These are phyloP conservation scores for Botryotinia globosa DNA, from an alignment of 2,329 filamentous ascomycete species.

Conservation along the genomic window DNA sequence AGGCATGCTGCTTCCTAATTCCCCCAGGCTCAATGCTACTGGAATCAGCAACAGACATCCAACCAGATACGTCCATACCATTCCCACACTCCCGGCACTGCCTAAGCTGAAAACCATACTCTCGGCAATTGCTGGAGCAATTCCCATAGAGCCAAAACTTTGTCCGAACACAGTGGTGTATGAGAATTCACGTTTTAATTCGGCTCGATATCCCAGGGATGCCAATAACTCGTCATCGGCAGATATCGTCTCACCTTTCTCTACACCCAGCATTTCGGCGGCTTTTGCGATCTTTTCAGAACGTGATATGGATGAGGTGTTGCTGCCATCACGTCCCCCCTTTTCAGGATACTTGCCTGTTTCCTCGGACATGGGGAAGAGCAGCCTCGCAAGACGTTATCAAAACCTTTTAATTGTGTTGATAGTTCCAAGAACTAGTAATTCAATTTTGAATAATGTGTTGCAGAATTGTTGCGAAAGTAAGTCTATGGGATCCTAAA, in stretches of 20 bases:
- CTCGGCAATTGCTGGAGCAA: slow-evolving; percentile 38
- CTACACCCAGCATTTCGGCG: slow-evolving; percentile 16
- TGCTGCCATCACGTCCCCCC: not conserved
- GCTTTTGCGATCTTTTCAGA: slow-evolving; percentile 3
- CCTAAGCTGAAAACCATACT: slow-evolving; percentile 37
- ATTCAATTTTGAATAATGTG: not conserved
- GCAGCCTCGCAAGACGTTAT: not conserved
- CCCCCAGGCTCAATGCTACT: slow-evolving; percentile 36
- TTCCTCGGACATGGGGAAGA: slow-evolving; percentile 1
- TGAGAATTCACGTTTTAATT: slow-evolving; percentile 38
- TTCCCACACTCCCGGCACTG: slow-evolving; percentile 35
- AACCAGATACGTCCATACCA: slow-evolving; percentile 38
- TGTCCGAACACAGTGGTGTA: slow-evolving; percentile 38
- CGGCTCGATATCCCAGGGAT: slow-evolving; percentile 35
- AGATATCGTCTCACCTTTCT: slow-evolving; percentile 22
- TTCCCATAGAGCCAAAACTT: slow-evolving; percentile 39
- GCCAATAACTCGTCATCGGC: slow-evolving; percentile 36
- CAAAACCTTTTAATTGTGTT: not conserved
- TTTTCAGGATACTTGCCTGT: not conserved
- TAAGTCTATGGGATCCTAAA: not conserved
- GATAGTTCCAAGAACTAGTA: not conserved
- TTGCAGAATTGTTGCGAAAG: not conserved
- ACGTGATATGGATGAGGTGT: not conserved
- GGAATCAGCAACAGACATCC: slow-evolving; percentile 37
- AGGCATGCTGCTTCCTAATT: slow-evolving; percentile 38